Evolutionary conservation across 1,284 basidiomycete species (phyloP).

Genomic region (Gymnopus androsaceus): DNA sequence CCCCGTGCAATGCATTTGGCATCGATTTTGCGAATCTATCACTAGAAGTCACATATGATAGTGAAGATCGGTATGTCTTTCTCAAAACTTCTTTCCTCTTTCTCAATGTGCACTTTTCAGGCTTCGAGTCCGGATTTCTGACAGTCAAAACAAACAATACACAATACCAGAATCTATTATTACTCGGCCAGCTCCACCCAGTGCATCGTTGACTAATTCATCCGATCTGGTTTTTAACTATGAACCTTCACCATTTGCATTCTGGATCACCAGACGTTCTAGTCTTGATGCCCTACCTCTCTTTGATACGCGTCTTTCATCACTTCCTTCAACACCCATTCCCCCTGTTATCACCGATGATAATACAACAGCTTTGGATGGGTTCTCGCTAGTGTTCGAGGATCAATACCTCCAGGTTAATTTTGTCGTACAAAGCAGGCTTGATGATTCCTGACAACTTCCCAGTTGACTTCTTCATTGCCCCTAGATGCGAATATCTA

Average conservation of each 20-base stretch:
- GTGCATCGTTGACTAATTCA: slow-evolving; percentile 34
- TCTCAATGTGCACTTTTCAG: slow-evolving; percentile 32
- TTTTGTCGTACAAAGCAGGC: not conserved
- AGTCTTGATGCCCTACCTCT: slow-evolving; percentile 58
- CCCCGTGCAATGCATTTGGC: slow-evolving; percentile 73
- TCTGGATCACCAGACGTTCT: slow-evolving; percentile 75
- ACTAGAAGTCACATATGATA: slow-evolving; percentile 69
- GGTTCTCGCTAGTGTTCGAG: slow-evolving; percentile 74
- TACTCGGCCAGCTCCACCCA: slow-evolving; percentile 43
- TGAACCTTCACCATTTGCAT: slow-evolving; percentile 66
- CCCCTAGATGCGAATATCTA: slow-evolving; percentile 73
- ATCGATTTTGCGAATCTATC: slow-evolving; percentile 64
- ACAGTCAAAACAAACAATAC: slow-evolving; percentile 66
- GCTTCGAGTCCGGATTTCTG: slow-evolving; percentile 78
- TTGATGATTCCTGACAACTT: not conserved
- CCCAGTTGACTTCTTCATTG: slow-evolving; percentile 63
- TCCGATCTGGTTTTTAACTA: slow-evolving; percentile 74
- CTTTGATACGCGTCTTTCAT: slow-evolving; percentile 71
- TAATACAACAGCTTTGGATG: slow-evolving; percentile 53
- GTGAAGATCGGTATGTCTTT: slow-evolving; percentile 45
- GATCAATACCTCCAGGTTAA: slow-evolving; percentile 48
- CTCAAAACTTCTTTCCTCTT: too few species aligned
- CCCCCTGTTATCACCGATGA: slow-evolving; percentile 46
- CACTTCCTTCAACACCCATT: slow-evolving; percentile 57
- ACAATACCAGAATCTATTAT: slow-evolving; percentile 65